phyloP scores from a whole-genome alignment of 306 rosid species.

The Cajanus cajan region DNA sequence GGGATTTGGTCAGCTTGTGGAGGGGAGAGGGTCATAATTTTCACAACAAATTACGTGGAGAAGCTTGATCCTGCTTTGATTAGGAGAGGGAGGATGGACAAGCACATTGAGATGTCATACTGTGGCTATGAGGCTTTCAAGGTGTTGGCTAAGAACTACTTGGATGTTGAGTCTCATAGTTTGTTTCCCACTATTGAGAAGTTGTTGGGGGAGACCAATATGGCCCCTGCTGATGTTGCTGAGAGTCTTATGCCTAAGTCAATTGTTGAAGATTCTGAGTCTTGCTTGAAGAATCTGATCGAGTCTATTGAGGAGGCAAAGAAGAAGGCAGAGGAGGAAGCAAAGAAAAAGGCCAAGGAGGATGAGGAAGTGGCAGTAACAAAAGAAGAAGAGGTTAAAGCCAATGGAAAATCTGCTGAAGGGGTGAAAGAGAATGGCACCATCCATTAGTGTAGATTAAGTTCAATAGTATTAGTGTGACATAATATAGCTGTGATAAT shows the following conservation, averaged over 20 bases:
- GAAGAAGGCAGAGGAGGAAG: slow-evolving; percentile 8
- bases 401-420: neutral
- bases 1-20: slow-evolving; percentile 83
- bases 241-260: slow-evolving; percentile 70
- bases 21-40: slow-evolving; percentile 54
- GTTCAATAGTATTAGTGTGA: neutral
- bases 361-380: neutral
- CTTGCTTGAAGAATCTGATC: slow-evolving; percentile 46
- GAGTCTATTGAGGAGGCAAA: slow-evolving; percentile 23
- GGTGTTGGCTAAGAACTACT: slow-evolving; percentile 59
- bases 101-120: slow-evolving; percentile 57
- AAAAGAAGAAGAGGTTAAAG: neutral
- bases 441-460: neutral
- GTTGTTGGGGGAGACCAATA: slow-evolving; percentile 43
- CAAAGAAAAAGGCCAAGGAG: slow-evolving; percentile 23
- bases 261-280: slow-evolving; percentile 9
- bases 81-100: slow-evolving; percentile 68
- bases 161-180: slow-evolving; percentile 40
- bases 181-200: slow-evolving; percentile 37
- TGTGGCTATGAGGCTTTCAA: slow-evolving; percentile 62
- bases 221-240: slow-evolving; percentile 71
- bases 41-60: slow-evolving; percentile 59
- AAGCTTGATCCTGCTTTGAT: slow-evolving; percentile 67
- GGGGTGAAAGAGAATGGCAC: slow-evolving; percentile 19
- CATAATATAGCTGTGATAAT: too few relatives aligned